Conservation (phyloP, 2,329 filamentous ascomycete species). For the Tolypocladium inflatum region DNA sequence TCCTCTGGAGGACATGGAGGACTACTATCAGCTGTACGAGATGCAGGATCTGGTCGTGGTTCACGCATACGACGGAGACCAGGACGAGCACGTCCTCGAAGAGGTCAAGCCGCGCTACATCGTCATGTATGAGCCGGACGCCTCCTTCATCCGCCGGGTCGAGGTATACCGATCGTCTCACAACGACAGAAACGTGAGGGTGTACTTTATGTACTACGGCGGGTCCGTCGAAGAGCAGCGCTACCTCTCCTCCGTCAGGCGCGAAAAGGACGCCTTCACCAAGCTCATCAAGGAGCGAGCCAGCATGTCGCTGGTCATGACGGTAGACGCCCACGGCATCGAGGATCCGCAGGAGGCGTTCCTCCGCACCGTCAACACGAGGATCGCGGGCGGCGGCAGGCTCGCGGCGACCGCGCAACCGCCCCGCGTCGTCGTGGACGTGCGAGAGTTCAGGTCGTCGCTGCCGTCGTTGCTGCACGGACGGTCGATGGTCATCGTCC, state of each 20-base stretch:
- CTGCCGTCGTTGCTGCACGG: constrained; percentile 87
- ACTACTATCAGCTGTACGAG: constrained; percentile 84
- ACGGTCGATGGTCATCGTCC: constrained; percentile 77
- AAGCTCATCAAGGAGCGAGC: constrained; percentile 90
- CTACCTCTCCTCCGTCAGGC: constrained; percentile 79
- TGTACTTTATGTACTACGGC: constrained; percentile 96
- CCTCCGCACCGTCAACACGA: constrained; percentile 88
- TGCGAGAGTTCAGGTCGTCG: constrained; percentile 90
- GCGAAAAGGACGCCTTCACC: constrained; percentile 94
- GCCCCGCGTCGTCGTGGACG: constrained; percentile 86
- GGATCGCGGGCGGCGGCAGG: constrained; percentile 87
- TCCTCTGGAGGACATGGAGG: constrained; percentile 82
- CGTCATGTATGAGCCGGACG: constrained; percentile 97
- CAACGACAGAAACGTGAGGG: constrained; percentile 75
- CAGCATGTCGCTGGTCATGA: constrained; percentile 83
- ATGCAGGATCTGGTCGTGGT: constrained; percentile 83
- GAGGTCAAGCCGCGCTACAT: constrained; percentile 90
- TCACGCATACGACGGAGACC: constrained; percentile 90
- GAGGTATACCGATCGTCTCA: constrained; percentile 96
- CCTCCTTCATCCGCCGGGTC: constrained; percentile 85
- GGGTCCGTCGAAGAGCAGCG: constrained; percentile 92
- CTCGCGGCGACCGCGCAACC: constrained; percentile 76
- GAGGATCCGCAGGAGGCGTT: constrained; percentile 87
- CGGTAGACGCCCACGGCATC: constrained; percentile 55
- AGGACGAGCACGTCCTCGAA: constrained; percentile 93